Evolutionary conservation across 257 asterid genomes (phyloP).

Genomic region (Solanum ossicruentum): DNA sequence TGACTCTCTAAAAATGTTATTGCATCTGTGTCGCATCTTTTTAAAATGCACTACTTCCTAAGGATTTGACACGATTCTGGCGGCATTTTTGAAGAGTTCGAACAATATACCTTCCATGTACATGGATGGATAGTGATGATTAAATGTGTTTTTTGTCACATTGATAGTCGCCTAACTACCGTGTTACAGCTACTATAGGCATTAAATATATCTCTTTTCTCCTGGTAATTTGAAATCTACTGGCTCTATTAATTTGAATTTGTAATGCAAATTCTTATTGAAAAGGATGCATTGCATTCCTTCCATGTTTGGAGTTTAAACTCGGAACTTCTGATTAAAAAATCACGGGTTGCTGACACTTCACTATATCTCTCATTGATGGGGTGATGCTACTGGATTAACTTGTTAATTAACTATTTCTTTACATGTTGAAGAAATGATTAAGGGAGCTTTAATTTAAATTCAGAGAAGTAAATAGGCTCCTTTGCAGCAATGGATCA

Average conservation of each 20-base stretch:
- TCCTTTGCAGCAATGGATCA: background rate
- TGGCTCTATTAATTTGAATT: background rate
- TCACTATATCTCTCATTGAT: background rate
- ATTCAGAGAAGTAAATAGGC: background rate
- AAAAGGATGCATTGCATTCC: background rate
- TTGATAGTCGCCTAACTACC: background rate
- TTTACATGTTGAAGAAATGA: background rate
- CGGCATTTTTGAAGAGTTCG: background rate
- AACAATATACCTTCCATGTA: background rate
- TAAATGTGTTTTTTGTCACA: background rate
- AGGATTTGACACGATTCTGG: background rate
- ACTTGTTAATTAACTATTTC: background rate
- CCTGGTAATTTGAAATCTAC: background rate
- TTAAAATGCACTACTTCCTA: background rate
- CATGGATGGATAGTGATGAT: background rate
- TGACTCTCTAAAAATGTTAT: background rate
- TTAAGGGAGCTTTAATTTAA: constrained; percentile 3
- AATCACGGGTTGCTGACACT: background rate
- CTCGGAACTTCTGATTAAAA: background rate
- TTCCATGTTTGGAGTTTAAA: background rate
- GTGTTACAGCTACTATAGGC: background rate
- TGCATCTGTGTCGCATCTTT: background rate
- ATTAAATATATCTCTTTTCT: background rate
- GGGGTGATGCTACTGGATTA: background rate
- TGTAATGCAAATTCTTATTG: background rate